A percentile compares a stretch with the other conserved stretches of the same genome.
phyloP scores from a whole-genome alignment of 192 early-diverging fungal species.

The Entophlyctis luteolus region DNA sequence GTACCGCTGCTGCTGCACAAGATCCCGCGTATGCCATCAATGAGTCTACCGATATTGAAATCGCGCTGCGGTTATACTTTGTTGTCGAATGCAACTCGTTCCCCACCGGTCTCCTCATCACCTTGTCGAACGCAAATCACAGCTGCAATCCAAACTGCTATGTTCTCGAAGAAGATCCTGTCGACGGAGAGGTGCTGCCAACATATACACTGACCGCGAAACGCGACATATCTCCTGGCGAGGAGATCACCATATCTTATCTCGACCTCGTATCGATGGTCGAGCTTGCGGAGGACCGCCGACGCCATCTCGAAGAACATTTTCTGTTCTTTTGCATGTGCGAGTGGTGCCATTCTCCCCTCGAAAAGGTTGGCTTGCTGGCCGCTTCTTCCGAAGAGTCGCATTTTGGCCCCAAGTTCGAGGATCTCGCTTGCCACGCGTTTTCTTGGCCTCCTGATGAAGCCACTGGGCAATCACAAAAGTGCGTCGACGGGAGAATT shows the following conservation, averaged over 20 bases:
- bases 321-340: constrained; percentile 17
- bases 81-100: constrained; percentile 31
- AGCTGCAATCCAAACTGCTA: constrained; percentile 22
- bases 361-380: background rate
- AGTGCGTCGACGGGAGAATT: background rate
- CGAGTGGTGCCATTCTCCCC: constrained; percentile 13
- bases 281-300: constrained; percentile 24
- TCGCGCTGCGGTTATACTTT: constrained; percentile 19
- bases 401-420: background rate
- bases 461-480: background rate
- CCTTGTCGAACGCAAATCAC: constrained; percentile 23
- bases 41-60: background rate
- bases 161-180: constrained; percentile 11
- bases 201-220: constrained; percentile 11
- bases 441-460: background rate
- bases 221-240: constrained; percentile 11
- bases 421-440: constrained; percentile 5
- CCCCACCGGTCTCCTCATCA: constrained; percentile 18
- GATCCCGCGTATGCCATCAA: background rate
- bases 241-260: constrained; percentile 29
- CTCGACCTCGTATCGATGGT: constrained; percentile 20
- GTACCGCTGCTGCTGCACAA: background rate
- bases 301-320: constrained; percentile 21
- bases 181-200: background rate
- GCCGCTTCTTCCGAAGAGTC: background rate